A percentile compares a stretch with the other conserved stretches of the same genome.
Conservation (phyloP, 2,329 filamentous ascomycete species). For the Fusarium buxicola region DNA sequence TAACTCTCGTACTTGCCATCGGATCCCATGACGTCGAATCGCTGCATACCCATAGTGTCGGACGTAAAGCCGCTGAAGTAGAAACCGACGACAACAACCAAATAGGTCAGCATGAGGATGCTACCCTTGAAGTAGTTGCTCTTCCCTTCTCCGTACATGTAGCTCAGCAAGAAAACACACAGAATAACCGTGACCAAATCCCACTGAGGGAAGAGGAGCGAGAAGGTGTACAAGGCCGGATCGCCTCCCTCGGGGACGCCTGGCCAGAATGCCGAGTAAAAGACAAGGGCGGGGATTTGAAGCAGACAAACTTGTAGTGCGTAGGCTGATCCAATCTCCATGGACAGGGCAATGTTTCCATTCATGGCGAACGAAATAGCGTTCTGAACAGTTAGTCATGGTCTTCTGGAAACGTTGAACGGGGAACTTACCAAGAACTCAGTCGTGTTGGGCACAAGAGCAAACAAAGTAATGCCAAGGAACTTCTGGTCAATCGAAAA, state of each 20-base stretch:
- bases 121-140: constrained; percentile 99
- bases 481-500: constrained; percentile 97
- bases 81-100: constrained; percentile 92
- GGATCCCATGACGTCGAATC: constrained; percentile 65
- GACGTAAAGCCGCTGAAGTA: constrained; percentile 77
- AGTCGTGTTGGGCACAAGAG: constrained; percentile 96
- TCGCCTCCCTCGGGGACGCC: constrained; percentile 53
- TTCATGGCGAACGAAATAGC: constrained; percentile 99
- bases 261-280: constrained; percentile 85
- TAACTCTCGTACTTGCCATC: constrained; percentile 64
- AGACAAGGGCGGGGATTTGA: constrained; percentile 91
- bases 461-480: constrained; percentile 94
- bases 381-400: constrained; percentile 67
- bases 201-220: constrained; percentile 97
- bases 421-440: constrained; percentile 82
- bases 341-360: constrained; percentile 96
- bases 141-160: constrained; percentile 98
- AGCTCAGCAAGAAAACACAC: constrained; percentile 94
- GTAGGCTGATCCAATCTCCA: constrained; percentile 99
- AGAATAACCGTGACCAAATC: constrained; percentile 98
- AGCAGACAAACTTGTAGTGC: constrained; percentile 95
- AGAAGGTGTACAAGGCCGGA: constrained; percentile 74
- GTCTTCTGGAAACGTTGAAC: constrained; percentile 2
- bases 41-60: constrained; percentile 56
- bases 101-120: constrained; percentile 90